Evolutionary conservation across 1,284 basidiomycete species (phyloP).

Genomic region (Moniliophthora roreri): DNA sequence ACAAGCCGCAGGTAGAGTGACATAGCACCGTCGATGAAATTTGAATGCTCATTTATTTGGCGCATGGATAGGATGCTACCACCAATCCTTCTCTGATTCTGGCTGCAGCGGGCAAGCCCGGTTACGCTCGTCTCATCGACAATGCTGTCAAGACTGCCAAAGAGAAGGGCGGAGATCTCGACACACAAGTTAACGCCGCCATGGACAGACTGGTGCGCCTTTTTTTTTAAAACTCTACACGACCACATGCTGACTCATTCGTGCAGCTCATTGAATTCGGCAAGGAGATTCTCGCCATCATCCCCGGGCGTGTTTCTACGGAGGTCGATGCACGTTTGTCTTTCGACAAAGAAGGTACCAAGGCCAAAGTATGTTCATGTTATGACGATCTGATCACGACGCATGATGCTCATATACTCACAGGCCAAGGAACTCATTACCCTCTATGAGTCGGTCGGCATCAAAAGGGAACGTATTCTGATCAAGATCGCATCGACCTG

Average conservation of each 20-base stretch:
- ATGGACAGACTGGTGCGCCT: constrained; percentile 81
- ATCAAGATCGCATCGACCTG: constrained; percentile 99
- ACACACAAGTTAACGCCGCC: constrained; percentile 75
- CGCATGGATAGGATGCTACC: constrained; percentile 71
- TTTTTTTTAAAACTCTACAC: not conserved
- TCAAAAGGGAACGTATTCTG: constrained; percentile 90
- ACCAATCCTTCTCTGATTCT: constrained; percentile 95
- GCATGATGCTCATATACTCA: not conserved
- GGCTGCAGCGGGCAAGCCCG: constrained; percentile 89
- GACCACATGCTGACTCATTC: not conserved
- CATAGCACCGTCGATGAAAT: not conserved
- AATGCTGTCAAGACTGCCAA: constrained; percentile 83
- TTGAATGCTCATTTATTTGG: not conserved
- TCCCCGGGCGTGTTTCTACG: constrained; percentile 98
- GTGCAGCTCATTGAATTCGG: constrained; percentile 93
- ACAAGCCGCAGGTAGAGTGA: constrained; percentile 80
- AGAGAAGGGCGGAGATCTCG: constrained; percentile 72
- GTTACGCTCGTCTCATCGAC: constrained; percentile 85
- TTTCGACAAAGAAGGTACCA: constrained; percentile 92
- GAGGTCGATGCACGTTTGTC: constrained; percentile 98
- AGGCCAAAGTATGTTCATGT: constrained; percentile 65
- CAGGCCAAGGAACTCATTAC: constrained; percentile 92
- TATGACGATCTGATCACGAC: not conserved
- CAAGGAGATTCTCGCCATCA: constrained; percentile 91
- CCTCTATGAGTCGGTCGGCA: constrained; percentile 90